Base-by-base conservation (phyloP, 805 yeast genomes). In the Sugiyamaella chiloensis region DNA sequence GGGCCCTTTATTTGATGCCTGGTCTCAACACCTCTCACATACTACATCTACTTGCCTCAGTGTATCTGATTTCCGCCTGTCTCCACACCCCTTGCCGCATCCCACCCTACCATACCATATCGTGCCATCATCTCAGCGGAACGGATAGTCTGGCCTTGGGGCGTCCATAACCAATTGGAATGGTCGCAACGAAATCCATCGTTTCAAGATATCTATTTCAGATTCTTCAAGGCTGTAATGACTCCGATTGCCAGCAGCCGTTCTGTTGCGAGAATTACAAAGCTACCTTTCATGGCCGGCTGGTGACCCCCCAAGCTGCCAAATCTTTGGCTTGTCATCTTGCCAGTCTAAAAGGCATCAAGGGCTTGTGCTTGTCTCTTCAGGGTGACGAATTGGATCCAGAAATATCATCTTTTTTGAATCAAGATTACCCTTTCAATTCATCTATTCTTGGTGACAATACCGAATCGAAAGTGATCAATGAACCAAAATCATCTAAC, bases 171-270 rank as follows among this genome's bases (percentile, higher is more conserved):
- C n/a, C n/a, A n/a, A n/a, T n/a, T n/a, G n/a, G n/a, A n/a, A 34
- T 34, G 37, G 12, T 34, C 20, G 14, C 37, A 19, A 34, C 37
- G 4, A 34, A 12, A 19, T 14, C 21, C 20, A 12, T 34, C 20
- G 29, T 44, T 8, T 50, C 52, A 4, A 42, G 50, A 14, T 54
- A 54, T 42, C 16, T 47, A 2, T 52, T 47, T 37, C 58, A 54
- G 46, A 40, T 54, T n/a, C 29, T 50, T 5, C 23, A 8, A 3
- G 58, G 58, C 6, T 54, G 58, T 27, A 44, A 29, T 9, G 48
- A 44, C 36, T 16, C 19, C 2, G 17, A 29, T n/a, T 54, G 58
- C 31, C 26, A 17, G 8, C 23, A 23, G 12, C 52, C 47, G 30
- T 51, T 47, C 42, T 54, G 58, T 27, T 21, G 20, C n/a, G 27